Base-by-base conservation (phyloP, 257 asterid species). In the Linaria vulgaris region DNA sequence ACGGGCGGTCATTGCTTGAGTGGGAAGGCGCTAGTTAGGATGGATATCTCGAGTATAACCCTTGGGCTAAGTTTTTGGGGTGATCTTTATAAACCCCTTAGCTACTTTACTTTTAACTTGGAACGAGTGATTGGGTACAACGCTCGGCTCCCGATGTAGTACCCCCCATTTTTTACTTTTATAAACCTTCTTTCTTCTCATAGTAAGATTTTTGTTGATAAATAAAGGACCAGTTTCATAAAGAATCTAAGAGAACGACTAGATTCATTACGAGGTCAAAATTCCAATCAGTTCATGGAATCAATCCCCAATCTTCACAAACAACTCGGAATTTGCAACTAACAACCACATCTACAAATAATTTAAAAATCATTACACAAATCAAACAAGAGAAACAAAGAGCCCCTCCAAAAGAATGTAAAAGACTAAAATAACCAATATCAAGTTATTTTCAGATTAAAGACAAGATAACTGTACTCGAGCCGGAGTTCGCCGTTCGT, bases 281-380 rank as follows among this genome's bases (percentile, higher is more conserved):
- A 69, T 73, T 69, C 70, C 82, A 72, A 60, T 73, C 76, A 56
- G 68, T 44, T 64, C 70, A 68, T 75, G 77, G 64, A 78, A 60
- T 65, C 49, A 77, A 60, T 65, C 49, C 77, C 70, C 77, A 69
- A 31, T 50, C 11, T 61, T 71, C 68, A 66, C 50, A 68, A 73
- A 73, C 83, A 73, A 69, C 66, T 74, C 65, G 67, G n/a, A 73
- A 56, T 58, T 45, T 52, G 66, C 74, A 64, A 37, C 54, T 74
- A 69, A 39, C 31, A 68, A 24, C n/a, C n/a, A n/a, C 34, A 56
- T 76, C 76, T 64, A 78, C 69, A 69, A 68, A 52, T 7, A n/a
- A 56, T 51, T 55, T 46, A 9, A 73, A n/a, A 72, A 79, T 59
- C 63, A 77, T 64, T 68, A 66, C 81, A 74, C 82, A 77, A n/a